Base-by-base conservation (phyloP, 495 filamentous ascomycete genomes). In the Annulohypoxylon bovei region DNA sequence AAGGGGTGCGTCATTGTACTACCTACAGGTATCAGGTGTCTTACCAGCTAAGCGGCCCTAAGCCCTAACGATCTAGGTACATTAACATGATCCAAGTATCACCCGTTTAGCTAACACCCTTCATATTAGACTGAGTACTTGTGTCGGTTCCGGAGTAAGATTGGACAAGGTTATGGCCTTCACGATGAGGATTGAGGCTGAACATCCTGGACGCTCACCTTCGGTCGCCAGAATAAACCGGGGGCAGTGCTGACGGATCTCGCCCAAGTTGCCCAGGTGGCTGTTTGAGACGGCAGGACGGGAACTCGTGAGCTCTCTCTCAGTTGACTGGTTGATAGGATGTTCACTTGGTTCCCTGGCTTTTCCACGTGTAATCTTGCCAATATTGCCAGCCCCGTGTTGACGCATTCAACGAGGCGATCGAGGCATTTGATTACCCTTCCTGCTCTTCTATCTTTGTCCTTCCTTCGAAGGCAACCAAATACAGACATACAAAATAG, bases 1-100 rank as follows among this genome's bases (percentile, higher is more conserved):
- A 20, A 9, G 46, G n/a, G 12, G 62, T 64, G 63, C 68, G 68
- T 71, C 68, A 71, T 67, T 44, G 23, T 30, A 14, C 28, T 44
- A 53, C 44, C 44, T 25, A 25, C 44, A 1, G 14, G 4, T 50
- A 25, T 71, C 68, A 71, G 63, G 44, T 67, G 68, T 59, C 62
- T 63, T 25, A 59, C 42, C 30, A 0, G 8, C 35, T 20, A 62
- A 58, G 52, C 50, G 58, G 25, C 42, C 50, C 57, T 62, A 60
- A 65, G 68, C 62, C 62, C 56, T 71, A 58, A 62, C 25, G 14
- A 46, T 32, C 23, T 33, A 50, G 52, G 44, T 9, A 49, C 39
- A 42, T 42, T 4, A 42, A 18, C 39, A 7, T 18, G 12, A 11
- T 49, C 30, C 22, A 49, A 16, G 44, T 53, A 30, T 30, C 3